These are phyloP conservation scores for Cryphonectria parasitica DNA, from an alignment of 2,329 filamentous ascomycete species.

Conservation along the genomic window DNA sequence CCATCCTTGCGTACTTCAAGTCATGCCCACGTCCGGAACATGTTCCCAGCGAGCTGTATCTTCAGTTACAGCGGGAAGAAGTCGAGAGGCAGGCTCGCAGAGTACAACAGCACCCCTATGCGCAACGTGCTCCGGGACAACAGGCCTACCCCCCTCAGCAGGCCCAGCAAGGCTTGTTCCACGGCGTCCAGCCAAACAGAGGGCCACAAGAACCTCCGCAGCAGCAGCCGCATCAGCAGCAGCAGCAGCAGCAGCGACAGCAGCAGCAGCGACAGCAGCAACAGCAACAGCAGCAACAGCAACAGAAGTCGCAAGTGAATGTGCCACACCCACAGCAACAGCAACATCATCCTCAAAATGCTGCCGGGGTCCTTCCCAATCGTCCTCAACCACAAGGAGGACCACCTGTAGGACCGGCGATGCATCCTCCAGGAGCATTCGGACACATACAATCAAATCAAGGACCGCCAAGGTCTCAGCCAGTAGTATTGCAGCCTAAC, in stretches of 20 bases:
- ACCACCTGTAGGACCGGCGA: background rate
- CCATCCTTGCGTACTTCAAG: conserved; percentile 52
- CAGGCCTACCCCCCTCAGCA: background rate
- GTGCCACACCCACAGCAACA: background rate
- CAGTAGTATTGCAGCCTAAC: background rate
- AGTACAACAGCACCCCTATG: background rate
- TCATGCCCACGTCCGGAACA: conserved; percentile 40
- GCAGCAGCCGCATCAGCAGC: no score
- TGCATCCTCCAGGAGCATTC: background rate
- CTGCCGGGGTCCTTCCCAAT: background rate
- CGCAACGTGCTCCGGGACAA: background rate
- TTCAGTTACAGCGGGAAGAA: conserved; percentile 17
- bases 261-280: no score
- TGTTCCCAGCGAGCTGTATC: conserved; percentile 21
- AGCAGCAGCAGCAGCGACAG: no score
- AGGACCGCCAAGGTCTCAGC: background rate
- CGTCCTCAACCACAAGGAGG: background rate
- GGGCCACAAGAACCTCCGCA: background rate
- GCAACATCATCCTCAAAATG: background rate
- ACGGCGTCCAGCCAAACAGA: background rate
- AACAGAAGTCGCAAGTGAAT: background rate
- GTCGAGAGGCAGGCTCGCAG: background rate
- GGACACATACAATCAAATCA: background rate
- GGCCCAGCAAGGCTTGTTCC: background rate
- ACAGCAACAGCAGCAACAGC: background rate